A percentile compares a stretch with the other conserved stretches of the same genome.
These are phyloP conservation scores for Penicillium fuscoglaucum DNA, from an alignment of 2,329 filamentous ascomycete genomes.

Conservation along the genomic window DNA sequence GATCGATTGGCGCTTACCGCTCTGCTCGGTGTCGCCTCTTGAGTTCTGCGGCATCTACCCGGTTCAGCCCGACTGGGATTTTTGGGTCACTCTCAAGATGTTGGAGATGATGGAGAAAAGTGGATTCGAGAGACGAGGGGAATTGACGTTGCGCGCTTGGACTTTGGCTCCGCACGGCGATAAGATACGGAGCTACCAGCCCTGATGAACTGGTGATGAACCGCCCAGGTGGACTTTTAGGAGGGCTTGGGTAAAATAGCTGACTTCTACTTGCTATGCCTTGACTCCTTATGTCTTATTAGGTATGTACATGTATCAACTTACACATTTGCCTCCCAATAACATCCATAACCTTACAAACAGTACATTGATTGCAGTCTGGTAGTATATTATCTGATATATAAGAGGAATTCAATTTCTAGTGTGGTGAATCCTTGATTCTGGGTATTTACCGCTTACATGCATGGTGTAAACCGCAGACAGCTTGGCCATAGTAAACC, in stretches of 20 bases:
- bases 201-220: neutral
- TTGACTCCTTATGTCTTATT: neutral
- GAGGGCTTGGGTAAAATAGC: neutral
- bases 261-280: neutral
- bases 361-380: too few relatives aligned
- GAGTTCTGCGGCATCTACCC: conserved; percentile 47
- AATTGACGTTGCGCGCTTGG: conserved; percentile 21
- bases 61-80: conserved; percentile 32
- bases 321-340: neutral
- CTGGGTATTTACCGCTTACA: too few relatives aligned
- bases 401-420: too few relatives aligned
- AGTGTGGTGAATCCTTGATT: too few relatives aligned
- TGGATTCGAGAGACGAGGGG: conserved; percentile 18
- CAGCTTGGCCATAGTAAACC: neutral
- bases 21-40: conserved; percentile 41
- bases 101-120: conserved; percentile 2
- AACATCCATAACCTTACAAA: neutral
- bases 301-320: neutral
- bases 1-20: conserved; percentile 45
- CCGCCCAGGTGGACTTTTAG: too few relatives aligned
- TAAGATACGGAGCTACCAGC: conserved; percentile 24
- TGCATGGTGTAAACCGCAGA: too few relatives aligned
- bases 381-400: too few relatives aligned
- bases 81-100: neutral
- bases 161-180: conserved; percentile 26